Base-by-base conservation (phyloP, 2,329 filamentous ascomycete species). In the Xylaria digitata region DNA sequence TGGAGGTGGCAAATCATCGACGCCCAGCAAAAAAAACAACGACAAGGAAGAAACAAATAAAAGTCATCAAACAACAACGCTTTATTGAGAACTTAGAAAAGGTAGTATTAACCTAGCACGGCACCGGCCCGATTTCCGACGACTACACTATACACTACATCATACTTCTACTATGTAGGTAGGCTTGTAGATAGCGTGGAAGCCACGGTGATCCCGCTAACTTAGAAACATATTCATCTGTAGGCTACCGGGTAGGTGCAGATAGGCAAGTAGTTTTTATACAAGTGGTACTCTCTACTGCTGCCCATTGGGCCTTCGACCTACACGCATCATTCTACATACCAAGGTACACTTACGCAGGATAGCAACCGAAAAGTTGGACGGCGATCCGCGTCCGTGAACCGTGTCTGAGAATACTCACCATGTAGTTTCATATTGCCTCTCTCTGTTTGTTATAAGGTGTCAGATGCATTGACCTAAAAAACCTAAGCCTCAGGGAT, bases 311-410 rank as follows among this genome's bases (percentile, higher is more conserved):
- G 46, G 9, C 7, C 21, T 1, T 49, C 15, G 6, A n/a, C 11
- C 46, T 40, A 21, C 5, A 54, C 11, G n/a, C 32, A 43, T 37
- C 34, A 9, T 9, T 8, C 5, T 37, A 37, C 8, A 13, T 37
- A 37, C 34, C 34, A 2, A 37, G 21, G 37, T 21, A 34, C n/a
- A 8, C 26, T 5, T 50, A 42, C 9, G 2, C 6, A 17, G n/a
- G 9, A 34, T 30, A 26, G 15, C 3, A 30, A 37, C 43, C 52
- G 30, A n/a, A 17, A 63, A 40, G 34, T 37, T 42, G 9, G 46
- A 37, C 19, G 53, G 54, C 55, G 48, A 55, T 60, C 48, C 59
- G 62, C 55, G 53, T 15, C 17, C 15, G 6, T 46, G 37, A 63
- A 43, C 37, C 45, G 21, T 48, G 42, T 48, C 49, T 56, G 7